Conservation (phyloP, 345 rosid species). For the Ceriops zippeliana region DNA sequence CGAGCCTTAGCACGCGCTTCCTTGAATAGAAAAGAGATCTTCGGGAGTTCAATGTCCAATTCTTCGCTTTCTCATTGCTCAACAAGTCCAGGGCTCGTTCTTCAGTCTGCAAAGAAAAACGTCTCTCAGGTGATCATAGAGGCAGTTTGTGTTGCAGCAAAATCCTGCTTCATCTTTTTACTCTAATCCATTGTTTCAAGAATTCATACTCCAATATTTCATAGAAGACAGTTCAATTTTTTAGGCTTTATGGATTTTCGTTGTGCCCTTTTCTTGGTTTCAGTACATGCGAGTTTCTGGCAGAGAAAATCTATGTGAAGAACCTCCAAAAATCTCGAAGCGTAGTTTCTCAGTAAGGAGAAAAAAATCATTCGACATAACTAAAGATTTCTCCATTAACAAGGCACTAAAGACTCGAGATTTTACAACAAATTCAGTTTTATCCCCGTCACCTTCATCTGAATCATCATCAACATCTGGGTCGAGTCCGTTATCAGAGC, state of each 20-base stretch:
- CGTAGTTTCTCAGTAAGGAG: background rate
- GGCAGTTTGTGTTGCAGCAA: too few species aligned
- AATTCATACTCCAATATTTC: too few species aligned
- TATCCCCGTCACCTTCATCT: background rate
- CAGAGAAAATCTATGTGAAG: conserved; percentile 13
- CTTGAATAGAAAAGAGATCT: background rate
- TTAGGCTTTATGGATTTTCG: background rate
- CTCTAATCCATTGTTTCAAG: too few species aligned
- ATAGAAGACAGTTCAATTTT: background rate
- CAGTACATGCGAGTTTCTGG: conserved; percentile 30
- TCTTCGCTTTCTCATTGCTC: conserved; percentile 1
- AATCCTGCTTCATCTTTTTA: too few species aligned
- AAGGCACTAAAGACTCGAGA: background rate
- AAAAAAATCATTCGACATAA: conserved; percentile 4
- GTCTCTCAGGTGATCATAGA: conserved; percentile 28
- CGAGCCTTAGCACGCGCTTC: background rate
- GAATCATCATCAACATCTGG: background rate
- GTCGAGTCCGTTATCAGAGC: conserved; percentile 12
- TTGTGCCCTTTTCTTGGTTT: background rate
- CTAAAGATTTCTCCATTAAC: background rate
- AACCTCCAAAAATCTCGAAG: conserved; percentile 15
- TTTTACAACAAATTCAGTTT: background rate
- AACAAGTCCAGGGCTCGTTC: conserved; percentile 9
- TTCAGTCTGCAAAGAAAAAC: conserved; percentile 17
- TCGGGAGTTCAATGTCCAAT: background rate